Evolutionary conservation across 148 eudicot species (phyloP).

Genomic region (Camellia japonica): DNA sequence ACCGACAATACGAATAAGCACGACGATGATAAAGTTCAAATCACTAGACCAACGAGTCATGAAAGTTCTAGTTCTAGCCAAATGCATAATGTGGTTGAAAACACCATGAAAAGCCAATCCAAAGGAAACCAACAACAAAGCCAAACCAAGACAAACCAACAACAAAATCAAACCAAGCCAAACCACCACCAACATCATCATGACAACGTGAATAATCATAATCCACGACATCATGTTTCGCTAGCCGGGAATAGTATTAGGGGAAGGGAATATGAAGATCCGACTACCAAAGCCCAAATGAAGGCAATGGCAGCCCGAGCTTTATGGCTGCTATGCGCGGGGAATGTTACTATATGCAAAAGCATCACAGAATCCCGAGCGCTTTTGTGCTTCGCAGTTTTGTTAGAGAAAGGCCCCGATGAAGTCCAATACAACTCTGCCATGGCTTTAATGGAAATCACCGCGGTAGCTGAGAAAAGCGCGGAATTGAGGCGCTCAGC

Average conservation of each 20-base stretch:
- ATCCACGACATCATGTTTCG: neutral
- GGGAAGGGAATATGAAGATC: conserved; percentile 19
- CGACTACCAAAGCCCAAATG: conserved; percentile 15
- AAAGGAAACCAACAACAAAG: neutral
- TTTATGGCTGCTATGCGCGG: neutral
- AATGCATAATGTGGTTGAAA: conserved; percentile 12
- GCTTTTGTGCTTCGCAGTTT: conserved; percentile 14
- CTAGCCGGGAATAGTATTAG: conserved; percentile 11
- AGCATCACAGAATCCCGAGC: conserved; percentile 23
- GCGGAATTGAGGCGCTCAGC: conserved; percentile 14
- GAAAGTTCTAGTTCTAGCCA: neutral
- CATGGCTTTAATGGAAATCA: conserved; percentile 22
- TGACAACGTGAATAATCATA: neutral
- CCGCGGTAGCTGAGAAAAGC: conserved; percentile 13
- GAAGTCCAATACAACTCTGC: conserved; percentile 22
- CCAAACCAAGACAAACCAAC: neutral
- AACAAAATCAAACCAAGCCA: neutral
- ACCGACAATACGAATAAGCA: neutral
- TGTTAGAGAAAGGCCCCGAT: conserved; percentile 17
- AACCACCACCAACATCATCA: neutral
- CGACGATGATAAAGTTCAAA: neutral
- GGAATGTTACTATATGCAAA: conserved; percentile 6
- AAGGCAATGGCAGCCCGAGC: conserved; percentile 24
- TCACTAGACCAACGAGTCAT: neutral
- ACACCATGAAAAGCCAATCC: neutral